Evolutionary conservation across 257 asterid genomes (phyloP).

Genomic region (Solanum corneliomulleri): DNA sequence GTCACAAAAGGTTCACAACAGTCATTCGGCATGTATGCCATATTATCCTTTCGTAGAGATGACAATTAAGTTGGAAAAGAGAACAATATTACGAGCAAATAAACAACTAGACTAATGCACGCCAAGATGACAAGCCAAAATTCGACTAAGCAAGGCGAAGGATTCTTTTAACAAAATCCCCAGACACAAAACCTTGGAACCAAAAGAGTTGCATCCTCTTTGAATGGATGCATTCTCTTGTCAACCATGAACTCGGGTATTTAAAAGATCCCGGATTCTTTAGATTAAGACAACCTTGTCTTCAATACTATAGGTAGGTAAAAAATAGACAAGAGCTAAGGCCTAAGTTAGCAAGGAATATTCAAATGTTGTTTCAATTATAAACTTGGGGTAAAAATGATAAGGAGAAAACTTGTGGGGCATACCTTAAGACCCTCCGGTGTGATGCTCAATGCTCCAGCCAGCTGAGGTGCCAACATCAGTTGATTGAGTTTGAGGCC

Average conservation of each 20-base stretch:
- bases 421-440: slow-evolving; percentile 72
- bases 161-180: neutral
- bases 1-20: neutral
- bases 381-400: neutral
- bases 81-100: neutral
- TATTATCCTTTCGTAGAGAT: neutral
- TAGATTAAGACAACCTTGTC: neutral
- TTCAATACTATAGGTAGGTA: neutral
- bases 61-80: neutral
- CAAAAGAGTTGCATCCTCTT: neutral
- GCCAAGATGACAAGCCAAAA: neutral
- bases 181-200: neutral
- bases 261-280: neutral
- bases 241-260: neutral
- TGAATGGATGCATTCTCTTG: neutral
- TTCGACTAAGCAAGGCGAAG: neutral
- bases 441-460: slow-evolving; percentile 74
- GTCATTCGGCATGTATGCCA: neutral
- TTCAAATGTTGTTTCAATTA: slow-evolving; percentile 4
- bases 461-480: slow-evolving; percentile 97
- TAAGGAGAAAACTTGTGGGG: slow-evolving; percentile 2
- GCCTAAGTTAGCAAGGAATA: neutral
- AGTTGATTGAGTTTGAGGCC: slow-evolving; percentile 93
- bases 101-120: neutral
- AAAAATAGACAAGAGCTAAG: neutral